Conservation (phyloP, 1,284 basidiomycete genomes). For the Apiotrichum sp. region DNA sequence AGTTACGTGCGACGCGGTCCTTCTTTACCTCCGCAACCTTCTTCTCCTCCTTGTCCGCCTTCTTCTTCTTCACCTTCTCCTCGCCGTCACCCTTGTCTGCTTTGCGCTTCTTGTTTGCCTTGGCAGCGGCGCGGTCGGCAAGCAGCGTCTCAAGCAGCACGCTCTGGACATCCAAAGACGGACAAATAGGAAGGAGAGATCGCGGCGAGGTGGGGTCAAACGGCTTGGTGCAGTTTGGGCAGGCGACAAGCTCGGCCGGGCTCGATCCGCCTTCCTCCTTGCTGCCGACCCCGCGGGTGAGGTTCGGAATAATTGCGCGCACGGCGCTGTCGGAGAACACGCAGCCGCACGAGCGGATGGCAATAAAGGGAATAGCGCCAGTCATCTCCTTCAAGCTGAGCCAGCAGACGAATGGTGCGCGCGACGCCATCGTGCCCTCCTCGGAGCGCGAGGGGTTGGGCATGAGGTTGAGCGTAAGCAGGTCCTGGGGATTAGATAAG, state of each 20-base stretch:
- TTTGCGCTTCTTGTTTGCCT: conserved; percentile 38
- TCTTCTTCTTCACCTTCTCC: conserved; percentile 1
- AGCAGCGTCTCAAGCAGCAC: conserved; percentile 36
- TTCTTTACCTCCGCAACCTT: conserved; percentile 18
- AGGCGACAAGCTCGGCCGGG: conserved; percentile 23
- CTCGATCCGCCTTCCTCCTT: not conserved
- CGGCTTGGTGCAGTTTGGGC: conserved; percentile 43
- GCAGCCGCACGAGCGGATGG: conserved; percentile 79
- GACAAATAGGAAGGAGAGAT: conserved; percentile 40
- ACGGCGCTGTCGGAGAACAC: conserved; percentile 47
- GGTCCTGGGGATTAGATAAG: conserved; percentile 57
- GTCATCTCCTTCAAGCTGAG: conserved; percentile 89
- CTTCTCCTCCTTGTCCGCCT: not conserved
- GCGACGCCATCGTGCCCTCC: conserved; percentile 44
- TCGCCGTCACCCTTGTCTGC: conserved; percentile 7
- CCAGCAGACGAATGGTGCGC: conserved; percentile 75
- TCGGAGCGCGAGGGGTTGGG: conserved; percentile 55
- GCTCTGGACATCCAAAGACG: conserved; percentile 36
- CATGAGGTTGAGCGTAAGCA: conserved; percentile 72
- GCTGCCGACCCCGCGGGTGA: conserved; percentile 23
- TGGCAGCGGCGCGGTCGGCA: conserved; percentile 31
- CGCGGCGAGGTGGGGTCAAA: conserved; percentile 31
- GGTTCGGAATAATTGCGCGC: conserved; percentile 34
- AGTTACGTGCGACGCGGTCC: not conserved
- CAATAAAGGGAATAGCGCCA: conserved; percentile 78